These are phyloP conservation scores for Linderina pennispora DNA, from an alignment of 192 early-diverging fungal genomes.

Conservation along the genomic window DNA sequence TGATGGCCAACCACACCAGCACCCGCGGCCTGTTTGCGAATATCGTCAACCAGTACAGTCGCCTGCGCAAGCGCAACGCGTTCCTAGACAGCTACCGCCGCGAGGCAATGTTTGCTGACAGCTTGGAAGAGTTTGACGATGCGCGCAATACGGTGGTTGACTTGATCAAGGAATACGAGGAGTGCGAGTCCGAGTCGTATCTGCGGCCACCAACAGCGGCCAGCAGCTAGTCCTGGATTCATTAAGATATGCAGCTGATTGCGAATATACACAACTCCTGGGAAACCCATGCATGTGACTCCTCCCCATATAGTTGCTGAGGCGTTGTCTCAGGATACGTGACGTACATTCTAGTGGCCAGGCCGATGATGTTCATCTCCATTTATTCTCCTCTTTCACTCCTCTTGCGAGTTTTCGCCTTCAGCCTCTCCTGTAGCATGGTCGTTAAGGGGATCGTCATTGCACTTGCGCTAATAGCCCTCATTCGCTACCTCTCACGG, in stretches of 20 bases:
- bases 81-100: slow-evolving; percentile 93
- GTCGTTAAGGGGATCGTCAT: neutral
- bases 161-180: slow-evolving; percentile 90
- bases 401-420: no score
- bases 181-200: slow-evolving; percentile 90
- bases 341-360: no score
- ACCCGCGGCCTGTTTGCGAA: slow-evolving; percentile 89
- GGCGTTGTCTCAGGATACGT: no score
- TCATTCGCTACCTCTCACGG: neutral
- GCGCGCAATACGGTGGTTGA: slow-evolving; percentile 86
- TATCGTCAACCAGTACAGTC: slow-evolving; percentile 89
- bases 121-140: slow-evolving; percentile 89
- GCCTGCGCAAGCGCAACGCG: slow-evolving; percentile 89
- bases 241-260: no score
- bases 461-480: neutral
- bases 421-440: no score
- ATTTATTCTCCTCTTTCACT: no score
- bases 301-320: no score
- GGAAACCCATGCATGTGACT: no score
- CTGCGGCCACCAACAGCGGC: slow-evolving; percentile 13
- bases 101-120: slow-evolving; percentile 72
- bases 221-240: neutral
- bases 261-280: no score
- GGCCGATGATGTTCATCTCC: no score
- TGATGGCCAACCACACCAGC: slow-evolving; percentile 98